phyloP scores from a whole-genome alignment of 225 moss, liverwort and hornwort species.

The Straminergon stramineum region DNA sequence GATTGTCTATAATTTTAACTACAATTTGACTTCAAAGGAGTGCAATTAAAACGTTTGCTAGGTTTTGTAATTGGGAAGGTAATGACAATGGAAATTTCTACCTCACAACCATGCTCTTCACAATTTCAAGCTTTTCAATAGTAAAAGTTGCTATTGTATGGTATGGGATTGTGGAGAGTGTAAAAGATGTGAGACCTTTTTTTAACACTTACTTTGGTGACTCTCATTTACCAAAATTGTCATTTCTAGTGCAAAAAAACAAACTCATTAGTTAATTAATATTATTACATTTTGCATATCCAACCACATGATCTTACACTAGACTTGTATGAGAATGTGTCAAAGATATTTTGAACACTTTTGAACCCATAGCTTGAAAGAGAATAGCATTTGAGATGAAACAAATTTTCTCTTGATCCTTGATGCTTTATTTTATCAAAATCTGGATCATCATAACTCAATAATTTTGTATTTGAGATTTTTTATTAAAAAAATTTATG shows the following conservation, averaged over 20 bases:
- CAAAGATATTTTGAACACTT: not conserved
- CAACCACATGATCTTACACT: fast-evolving
- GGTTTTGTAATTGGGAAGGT: not conserved
- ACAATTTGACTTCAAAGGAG: not conserved
- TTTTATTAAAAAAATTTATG: not conserved
- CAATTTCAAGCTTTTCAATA: not conserved
- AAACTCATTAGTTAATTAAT: not conserved
- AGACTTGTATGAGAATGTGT: not conserved
- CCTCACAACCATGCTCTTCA: not conserved
- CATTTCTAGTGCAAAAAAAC: not conserved
- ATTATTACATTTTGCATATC: no score
- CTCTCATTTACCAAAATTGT: not conserved
- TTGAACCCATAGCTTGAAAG: not conserved
- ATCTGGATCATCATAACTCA: not conserved
- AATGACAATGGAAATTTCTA: not conserved
- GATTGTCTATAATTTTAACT: not conserved
- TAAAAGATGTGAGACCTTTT: no score
- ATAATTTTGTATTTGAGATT: not conserved
- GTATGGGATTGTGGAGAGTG: not conserved
- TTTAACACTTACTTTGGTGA: no score
- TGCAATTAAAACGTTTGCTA: not conserved
- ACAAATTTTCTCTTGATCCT: fast-evolving
- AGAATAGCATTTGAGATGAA: not conserved
- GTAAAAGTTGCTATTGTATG: not conserved
- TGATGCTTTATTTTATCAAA: not conserved